Evolutionary conservation across 768 basidiomycete genomes (phyloP).

Genomic region (Pilatotrama ljubarskyi): DNA sequence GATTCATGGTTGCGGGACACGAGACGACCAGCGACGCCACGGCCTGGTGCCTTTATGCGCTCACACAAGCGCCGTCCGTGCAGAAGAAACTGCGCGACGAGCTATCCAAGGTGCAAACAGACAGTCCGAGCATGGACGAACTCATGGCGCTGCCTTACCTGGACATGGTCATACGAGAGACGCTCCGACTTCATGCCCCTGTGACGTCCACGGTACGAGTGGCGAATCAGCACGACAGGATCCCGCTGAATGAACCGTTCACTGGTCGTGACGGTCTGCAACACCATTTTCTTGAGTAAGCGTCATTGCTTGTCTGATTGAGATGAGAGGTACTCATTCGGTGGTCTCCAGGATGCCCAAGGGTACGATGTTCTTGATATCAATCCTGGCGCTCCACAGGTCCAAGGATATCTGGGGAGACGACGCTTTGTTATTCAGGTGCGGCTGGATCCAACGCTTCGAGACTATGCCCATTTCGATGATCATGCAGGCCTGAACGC

Average conservation of each 20-base stretch:
- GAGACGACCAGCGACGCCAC: conserved; percentile 42
- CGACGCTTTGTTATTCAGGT: conserved; percentile 63
- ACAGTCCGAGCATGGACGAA: conserved; percentile 61
- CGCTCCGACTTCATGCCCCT: conserved; percentile 54
- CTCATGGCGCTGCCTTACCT: conserved; percentile 66
- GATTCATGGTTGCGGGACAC: conserved; percentile 36
- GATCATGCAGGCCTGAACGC: conserved; percentile 54
- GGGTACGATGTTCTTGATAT: conserved; percentile 40
- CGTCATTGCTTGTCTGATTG: too few relatives aligned
- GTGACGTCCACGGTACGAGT: conserved; percentile 51
- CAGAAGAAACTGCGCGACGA: conserved; percentile 43
- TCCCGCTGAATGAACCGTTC: conserved; percentile 47
- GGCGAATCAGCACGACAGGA: conserved; percentile 42
- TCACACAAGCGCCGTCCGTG: conserved; percentile 36
- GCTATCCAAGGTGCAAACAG: conserved; percentile 40
- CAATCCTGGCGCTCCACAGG: conserved; percentile 54
- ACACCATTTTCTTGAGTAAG: conserved; percentile 23
- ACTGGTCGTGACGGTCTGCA: conserved; percentile 10
- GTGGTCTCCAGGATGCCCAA: conserved; percentile 22
- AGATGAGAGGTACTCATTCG: not conserved
- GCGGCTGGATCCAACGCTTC: not conserved
- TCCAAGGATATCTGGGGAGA: conserved; percentile 58
- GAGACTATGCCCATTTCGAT: not conserved
- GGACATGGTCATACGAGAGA: conserved; percentile 63
- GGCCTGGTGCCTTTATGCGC: conserved; percentile 37